Percentiles rank a stretch among this genome's conserved stretches.
phyloP scores from a whole-genome alignment of 345 rosid genomes.

The Orychophragmus violaceus region DNA sequence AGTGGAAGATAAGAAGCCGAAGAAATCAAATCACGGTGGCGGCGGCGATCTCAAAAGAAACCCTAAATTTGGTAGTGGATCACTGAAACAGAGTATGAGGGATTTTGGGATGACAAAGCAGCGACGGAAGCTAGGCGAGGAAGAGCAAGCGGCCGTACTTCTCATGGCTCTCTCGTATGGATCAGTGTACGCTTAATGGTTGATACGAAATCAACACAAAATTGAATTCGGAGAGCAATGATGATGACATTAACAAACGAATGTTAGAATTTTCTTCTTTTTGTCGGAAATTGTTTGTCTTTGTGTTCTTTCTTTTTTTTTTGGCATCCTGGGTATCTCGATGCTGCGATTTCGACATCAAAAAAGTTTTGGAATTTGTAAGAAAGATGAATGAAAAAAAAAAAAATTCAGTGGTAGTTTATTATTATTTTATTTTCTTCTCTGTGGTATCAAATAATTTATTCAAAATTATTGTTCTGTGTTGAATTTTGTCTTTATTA shows the following conservation, averaged over 20 bases:
- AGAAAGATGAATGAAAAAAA: neutral
- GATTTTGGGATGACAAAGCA: slow-evolving; percentile 36
- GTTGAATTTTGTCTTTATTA: slow-evolving; percentile 8
- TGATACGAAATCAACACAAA: neutral
- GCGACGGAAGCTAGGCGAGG: slow-evolving; percentile 53
- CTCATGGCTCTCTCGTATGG: slow-evolving; percentile 85
- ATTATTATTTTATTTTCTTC: too few species aligned
- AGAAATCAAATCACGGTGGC: slow-evolving; percentile 14
- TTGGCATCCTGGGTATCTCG: neutral
- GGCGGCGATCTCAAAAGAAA: slow-evolving; percentile 8
- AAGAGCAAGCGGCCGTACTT: slow-evolving; percentile 78
- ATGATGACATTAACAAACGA: neutral
- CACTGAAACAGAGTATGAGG: slow-evolving; percentile 16
- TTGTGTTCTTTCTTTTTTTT: neutral
- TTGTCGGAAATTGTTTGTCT: neutral
- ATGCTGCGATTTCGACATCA: neutral
- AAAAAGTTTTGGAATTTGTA: slow-evolving; percentile 1
- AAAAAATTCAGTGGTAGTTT: neutral
- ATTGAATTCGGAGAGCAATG: neutral
- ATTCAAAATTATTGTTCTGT: slow-evolving; percentile 3
- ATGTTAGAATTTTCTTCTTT: neutral
- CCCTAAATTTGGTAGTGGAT: slow-evolving; percentile 15
- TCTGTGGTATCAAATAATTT: too few species aligned
- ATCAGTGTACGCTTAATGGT: slow-evolving; percentile 45
- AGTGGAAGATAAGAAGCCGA: slow-evolving; percentile 43